These are phyloP conservation scores for Ambrosiella cleistominuta DNA, from an alignment of 2,329 filamentous ascomycete genomes.

Conservation along the genomic window DNA sequence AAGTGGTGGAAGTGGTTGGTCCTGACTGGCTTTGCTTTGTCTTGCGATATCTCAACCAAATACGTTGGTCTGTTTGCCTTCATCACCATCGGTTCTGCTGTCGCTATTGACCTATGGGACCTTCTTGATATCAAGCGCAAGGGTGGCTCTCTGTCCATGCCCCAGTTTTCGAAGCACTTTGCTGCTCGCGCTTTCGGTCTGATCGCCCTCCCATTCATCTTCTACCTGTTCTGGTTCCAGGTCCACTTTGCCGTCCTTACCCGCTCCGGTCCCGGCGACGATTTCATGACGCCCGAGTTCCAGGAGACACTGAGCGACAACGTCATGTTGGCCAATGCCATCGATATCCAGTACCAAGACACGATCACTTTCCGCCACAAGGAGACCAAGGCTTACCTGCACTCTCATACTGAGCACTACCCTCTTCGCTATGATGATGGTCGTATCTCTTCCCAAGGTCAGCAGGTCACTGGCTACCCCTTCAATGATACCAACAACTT, in stretches of 20 bases:
- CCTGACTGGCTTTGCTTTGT: constrained; percentile 81
- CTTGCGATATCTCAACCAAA: constrained; percentile 96
- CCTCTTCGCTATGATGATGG: constrained; percentile 94
- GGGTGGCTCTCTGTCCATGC: constrained; percentile 61
- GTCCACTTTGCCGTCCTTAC: constrained; percentile 86
- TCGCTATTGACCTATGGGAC: constrained; percentile 88
- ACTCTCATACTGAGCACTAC: constrained; percentile 80
- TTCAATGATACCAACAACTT: constrained; percentile 98
- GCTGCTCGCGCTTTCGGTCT: constrained; percentile 69
- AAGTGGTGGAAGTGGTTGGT: constrained; percentile 99
- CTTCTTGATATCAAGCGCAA: constrained; percentile 76
- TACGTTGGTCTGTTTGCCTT: constrained; percentile 96
- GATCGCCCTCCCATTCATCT: constrained; percentile 82
- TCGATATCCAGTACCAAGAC: constrained; percentile 82
- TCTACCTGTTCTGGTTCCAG: constrained; percentile 99
- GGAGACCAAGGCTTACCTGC: constrained; percentile 89
- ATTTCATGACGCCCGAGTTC: constrained; percentile 98
- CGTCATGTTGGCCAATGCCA: constrained; percentile 69
- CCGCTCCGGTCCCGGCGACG: constrained; percentile 82
- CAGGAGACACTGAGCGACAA: constrained; percentile 96
- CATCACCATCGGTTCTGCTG: constrained; percentile 86
- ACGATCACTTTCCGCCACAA: constrained; percentile 80
- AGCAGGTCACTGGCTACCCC: constrained; percentile 95
- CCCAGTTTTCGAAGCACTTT: constrained; percentile 78
- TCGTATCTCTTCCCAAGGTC: constrained; percentile 88